These are phyloP conservation scores for Neofusicoccum ribis DNA, from an alignment of 2,329 filamentous ascomycete genomes.

Conservation along the genomic window DNA sequence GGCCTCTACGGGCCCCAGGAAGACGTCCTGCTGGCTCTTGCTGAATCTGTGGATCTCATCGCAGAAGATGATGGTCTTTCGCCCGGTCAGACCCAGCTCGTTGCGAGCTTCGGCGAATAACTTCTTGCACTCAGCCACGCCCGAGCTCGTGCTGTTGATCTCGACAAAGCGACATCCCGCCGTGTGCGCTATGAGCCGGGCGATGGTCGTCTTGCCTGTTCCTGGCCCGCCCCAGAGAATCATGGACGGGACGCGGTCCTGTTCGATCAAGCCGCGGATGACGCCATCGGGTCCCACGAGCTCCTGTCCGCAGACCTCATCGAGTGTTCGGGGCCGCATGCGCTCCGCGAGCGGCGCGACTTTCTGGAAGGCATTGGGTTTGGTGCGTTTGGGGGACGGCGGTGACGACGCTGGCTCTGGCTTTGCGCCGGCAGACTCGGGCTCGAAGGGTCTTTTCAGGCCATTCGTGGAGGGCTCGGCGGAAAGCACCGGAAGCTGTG, in stretches of 20 bases:
- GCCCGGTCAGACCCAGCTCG: conserved; percentile 76
- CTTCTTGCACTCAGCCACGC: conserved; percentile 89
- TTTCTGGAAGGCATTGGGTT: conserved; percentile 59
- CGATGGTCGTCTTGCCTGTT: conserved; percentile 89
- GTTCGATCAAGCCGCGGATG: conserved; percentile 80
- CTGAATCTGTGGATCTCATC: conserved; percentile 94
- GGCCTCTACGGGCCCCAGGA: conserved; percentile 86
- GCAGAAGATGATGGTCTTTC: conserved; percentile 95
- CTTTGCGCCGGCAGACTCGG: conserved; percentile 21
- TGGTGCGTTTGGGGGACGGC: conserved; percentile 59
- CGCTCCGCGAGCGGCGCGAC: conserved; percentile 87
- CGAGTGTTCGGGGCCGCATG: conserved; percentile 81
- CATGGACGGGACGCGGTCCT: conserved; percentile 87
- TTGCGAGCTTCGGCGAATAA: conserved; percentile 81
- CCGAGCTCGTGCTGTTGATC: conserved; percentile 89
- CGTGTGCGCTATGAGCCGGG: conserved; percentile 80
- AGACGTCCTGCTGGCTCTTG: conserved; percentile 92
- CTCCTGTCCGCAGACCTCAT: conserved; percentile 88
- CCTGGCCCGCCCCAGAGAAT: conserved; percentile 86
- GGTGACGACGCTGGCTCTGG: conserved; percentile 29
- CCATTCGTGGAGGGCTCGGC: background rate
- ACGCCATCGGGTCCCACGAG: conserved; percentile 84
- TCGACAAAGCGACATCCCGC: conserved; percentile 88
- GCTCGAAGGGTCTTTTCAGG: background rate
- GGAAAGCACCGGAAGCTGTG: conserved; percentile 1